phyloP scores from a whole-genome alignment of 2,329 filamentous ascomycete species.

The Fusarium dlaminii region DNA sequence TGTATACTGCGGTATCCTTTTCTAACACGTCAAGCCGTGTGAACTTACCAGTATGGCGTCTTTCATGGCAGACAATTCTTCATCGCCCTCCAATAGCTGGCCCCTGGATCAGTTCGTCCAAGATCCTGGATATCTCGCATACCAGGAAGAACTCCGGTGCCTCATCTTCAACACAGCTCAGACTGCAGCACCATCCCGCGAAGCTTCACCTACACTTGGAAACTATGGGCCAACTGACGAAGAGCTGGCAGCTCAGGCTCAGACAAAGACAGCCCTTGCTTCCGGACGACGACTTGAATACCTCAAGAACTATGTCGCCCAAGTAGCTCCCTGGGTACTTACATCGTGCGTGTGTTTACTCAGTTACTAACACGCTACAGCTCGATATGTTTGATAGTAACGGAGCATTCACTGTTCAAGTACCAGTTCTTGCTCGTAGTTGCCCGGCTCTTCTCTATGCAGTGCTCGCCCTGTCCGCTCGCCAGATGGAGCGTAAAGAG shows the following conservation, averaged over 20 bases:
- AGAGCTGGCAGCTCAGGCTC: conserved; percentile 32
- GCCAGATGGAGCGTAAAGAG: conserved; percentile 62
- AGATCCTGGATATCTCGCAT: conserved; percentile 56
- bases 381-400: conserved; percentile 67
- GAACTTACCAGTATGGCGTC: conserved; percentile 7
- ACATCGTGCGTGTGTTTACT: not conserved
- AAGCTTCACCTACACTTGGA: conserved; percentile 47
- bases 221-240: conserved; percentile 31
- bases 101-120: conserved; percentile 48
- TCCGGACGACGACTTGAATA: conserved; percentile 50
- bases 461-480: conserved; percentile 63
- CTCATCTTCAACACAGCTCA: conserved; percentile 58
- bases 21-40: not conserved
- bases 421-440: conserved; percentile 59
- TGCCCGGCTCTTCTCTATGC: conserved; percentile 60
- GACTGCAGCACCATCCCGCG: conserved; percentile 53
- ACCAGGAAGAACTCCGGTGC: conserved; percentile 56
- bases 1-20: not conserved
- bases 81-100: conserved; percentile 45
- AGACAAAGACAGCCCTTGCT: conserved; percentile 44
- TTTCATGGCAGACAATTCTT: conserved; percentile 35
- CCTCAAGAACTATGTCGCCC: conserved; percentile 61
- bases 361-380: conserved; percentile 39
- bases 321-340: conserved; percentile 61
- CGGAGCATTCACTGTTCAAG: conserved; percentile 61